Evolutionary conservation across 148 eudicot species (phyloP).

Genomic region (Selenicereus undatus): DNA sequence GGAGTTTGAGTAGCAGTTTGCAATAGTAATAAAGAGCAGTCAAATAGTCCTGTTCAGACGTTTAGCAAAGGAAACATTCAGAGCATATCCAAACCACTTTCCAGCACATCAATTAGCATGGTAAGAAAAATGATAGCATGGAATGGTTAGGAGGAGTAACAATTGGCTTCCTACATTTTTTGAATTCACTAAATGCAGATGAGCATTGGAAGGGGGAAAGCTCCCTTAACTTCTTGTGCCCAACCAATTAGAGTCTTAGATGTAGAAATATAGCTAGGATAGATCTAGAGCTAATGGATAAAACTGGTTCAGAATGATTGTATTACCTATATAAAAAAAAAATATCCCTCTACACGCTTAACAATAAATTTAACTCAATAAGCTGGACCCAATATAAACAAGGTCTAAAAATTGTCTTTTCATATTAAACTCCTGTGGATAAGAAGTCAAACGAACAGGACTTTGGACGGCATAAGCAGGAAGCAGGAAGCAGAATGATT

Average conservation of each 20-base stretch:
- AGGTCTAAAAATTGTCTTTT: too few relatives aligned
- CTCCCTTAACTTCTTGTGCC: background rate
- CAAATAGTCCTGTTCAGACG: background rate
- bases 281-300: background rate
- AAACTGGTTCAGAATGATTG: background rate
- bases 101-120: too few relatives aligned
- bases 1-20: too few relatives aligned
- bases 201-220: background rate
- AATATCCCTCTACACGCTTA: background rate
- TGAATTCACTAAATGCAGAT: too few relatives aligned
- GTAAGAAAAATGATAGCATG: background rate
- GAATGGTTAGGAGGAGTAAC: background rate
- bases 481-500: too few relatives aligned
- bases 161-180: background rate
- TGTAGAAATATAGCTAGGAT: too few relatives aligned
- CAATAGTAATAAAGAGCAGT: background rate
- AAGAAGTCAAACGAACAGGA: too few relatives aligned
- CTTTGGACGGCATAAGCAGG: too few relatives aligned
- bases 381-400: background rate
- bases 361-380: background rate
- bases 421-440: too few relatives aligned
- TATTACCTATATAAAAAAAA: background rate
- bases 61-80: background rate
- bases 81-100: background rate
- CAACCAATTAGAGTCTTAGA: background rate